Evolutionary conservation across 805 yeast genomes (phyloP), one percentile per base, ranked within the genome.

Genomic region (Alloascoidea hylecoeti): DNA sequence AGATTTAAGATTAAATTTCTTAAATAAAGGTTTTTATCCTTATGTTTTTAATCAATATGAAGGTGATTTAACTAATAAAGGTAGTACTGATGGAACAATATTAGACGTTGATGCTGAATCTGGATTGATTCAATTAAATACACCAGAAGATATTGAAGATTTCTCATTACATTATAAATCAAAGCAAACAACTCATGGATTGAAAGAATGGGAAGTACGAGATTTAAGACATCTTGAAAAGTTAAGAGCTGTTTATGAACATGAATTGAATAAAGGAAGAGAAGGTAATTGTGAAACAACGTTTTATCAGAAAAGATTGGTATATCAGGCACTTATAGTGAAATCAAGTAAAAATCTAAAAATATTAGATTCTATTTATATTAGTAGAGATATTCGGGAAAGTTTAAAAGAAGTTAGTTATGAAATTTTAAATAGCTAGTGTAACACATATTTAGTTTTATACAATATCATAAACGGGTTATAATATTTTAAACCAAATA

Each of bases 51-150:
- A n/a, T n/a, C 13, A 23, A n/a, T 23, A 23, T 23, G 30, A 23
- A 23, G 13, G n/a, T 9, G 30, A 23, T n/a, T 23, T 23, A n/a
- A 23, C n/a, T 9, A 23, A 23, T 9, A 9, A 23, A n/a, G 13
- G n/a, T 9, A 9, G 13, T 23, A n/a, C 9, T 9, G 30, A 9
- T n/a, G n/a, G n/a, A 9, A 23, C 9, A 72, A 12, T n/a, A n/a
- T 9, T 9, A n/a, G n/a, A 9, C n/a, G 9, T 9, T 23, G 30
- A 23, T 23, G 30, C 30, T n/a, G n/a, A 9, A 9, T 9, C 9
- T 9, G 30, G 30, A 23, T 23, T 23, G 9, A 23, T 23, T 23
- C 30, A 23, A 9, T n/a, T 23, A 9, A n/a, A 23, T 23, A 23
- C 30, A 9, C 30, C n/a, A 23, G 30, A 23, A 23, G 30, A 23